Conservation (phyloP, 1,284 basidiomycete genomes). For the Mycena citricolor region DNA sequence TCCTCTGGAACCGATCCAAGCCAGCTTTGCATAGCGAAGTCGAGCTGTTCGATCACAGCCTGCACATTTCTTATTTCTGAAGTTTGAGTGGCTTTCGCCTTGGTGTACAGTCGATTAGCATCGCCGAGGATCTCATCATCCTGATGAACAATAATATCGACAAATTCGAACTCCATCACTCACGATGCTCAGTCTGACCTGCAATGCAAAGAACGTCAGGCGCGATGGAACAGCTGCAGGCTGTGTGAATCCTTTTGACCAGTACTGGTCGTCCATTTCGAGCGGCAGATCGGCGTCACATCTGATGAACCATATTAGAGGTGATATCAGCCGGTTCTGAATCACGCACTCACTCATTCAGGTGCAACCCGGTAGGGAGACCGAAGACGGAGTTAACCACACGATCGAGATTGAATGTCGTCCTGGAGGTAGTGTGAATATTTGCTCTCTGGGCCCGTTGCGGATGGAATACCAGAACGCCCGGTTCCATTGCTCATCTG, state of each 20-base stretch:
- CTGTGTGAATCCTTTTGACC: slow-evolving; percentile 47
- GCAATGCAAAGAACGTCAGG: slow-evolving; percentile 57
- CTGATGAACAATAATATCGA: too few relatives aligned
- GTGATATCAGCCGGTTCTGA: background rate
- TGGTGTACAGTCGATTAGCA: slow-evolving; percentile 50
- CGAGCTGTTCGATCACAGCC: slow-evolving; percentile 58
- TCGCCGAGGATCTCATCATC: slow-evolving; percentile 61
- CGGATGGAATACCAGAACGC: slow-evolving; percentile 84
- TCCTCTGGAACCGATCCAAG: slow-evolving; percentile 62
- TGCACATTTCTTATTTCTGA: too few relatives aligned
- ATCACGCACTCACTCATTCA: slow-evolving; percentile 63
- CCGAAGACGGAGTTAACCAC: slow-evolving; percentile 68
- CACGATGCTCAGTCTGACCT: slow-evolving; percentile 56
- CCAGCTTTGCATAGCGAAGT: slow-evolving; percentile 68
- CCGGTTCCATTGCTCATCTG: slow-evolving; percentile 66
- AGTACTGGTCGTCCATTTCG: slow-evolving; percentile 74
- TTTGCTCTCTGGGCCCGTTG: too few relatives aligned
- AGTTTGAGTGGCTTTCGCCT: slow-evolving; percentile 52
- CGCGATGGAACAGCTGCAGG: slow-evolving; percentile 53
- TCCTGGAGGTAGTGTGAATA: too few relatives aligned
- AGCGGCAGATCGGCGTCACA: slow-evolving; percentile 63
- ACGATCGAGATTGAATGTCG: slow-evolving; percentile 45
- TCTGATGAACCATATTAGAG: slow-evolving; percentile 3
- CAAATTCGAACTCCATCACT: too few relatives aligned
- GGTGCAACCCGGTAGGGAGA: slow-evolving; percentile 70